Percentiles rank a stretch among this genome's conserved stretches.
Conservation (phyloP, 192 early-diverging fungal species). For the Spizellomyces sp. region DNA sequence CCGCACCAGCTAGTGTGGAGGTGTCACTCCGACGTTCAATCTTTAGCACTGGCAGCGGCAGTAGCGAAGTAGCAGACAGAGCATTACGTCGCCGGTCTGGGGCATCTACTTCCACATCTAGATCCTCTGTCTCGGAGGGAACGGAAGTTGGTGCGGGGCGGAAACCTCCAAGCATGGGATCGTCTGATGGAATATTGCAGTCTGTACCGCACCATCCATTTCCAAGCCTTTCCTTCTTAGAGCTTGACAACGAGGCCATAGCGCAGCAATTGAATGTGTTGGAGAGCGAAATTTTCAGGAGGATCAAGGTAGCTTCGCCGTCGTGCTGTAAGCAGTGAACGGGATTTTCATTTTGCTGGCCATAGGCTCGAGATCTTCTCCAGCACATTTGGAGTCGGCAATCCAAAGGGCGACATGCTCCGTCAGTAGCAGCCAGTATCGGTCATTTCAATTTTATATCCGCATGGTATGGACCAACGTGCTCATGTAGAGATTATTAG, state of each 20-base stretch:
- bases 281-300: conserved; percentile 64
- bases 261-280: conserved; percentile 69
- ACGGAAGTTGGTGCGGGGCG: neutral
- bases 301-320: conserved; percentile 56
- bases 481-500: neutral
- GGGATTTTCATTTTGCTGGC: neutral
- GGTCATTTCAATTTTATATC: conserved; percentile 76
- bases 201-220: too few relatives aligned
- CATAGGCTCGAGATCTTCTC: conserved; percentile 61
- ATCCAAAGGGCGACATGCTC: conserved; percentile 34
- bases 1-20: neutral
- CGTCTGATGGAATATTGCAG: neutral
- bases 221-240: conserved; percentile 49
- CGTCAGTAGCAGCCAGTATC: conserved; percentile 59
- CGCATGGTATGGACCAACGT: conserved; percentile 43
- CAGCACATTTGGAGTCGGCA: conserved; percentile 58
- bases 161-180: neutral
- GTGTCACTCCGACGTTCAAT: neutral
- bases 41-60: neutral
- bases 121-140: neutral
- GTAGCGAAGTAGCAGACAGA: neutral
- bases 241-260: conserved; percentile 56
- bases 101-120: conserved; percentile 7
- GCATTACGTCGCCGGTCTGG: conserved; percentile 14
- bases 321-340: neutral